Base-by-base conservation (phyloP, 202 grass and related monocot genomes). In the Musa balbisiana region DNA sequence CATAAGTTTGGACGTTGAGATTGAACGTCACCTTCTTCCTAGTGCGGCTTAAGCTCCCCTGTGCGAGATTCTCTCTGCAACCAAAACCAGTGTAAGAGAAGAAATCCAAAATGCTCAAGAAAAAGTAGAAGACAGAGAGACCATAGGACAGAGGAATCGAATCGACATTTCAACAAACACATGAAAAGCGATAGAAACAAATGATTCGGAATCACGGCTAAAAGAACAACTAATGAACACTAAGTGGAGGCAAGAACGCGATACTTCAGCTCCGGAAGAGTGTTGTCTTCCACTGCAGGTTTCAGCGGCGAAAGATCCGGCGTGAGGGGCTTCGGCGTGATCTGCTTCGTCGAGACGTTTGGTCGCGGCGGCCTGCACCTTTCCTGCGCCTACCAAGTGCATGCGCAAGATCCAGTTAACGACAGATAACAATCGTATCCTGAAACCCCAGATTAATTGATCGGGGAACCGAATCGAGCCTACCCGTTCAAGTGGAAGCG, bases 11-110 rank as follows among this genome's bases (percentile, higher is more conserved):
- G 27, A 95, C 83, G 69, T 92, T 99, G 43, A 90, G 79, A 78
- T 99, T 91, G 65, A 99, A 99, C 22, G 89, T 95, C 78, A 99
- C 95, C 86, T 95, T 99, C 87, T 99, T 99, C 87, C 81, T 90
- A 51, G 75, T 64, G 75, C 85, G 64, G 60, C 67, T 75, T 69
- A 81, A 49, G 78, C 83, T 88, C 52, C 83, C 27, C 87, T 95
- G 80, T 52, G 94, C 91, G 10, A 76, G 67, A 59, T 80, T 86
- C 62, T 93, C 90, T 80, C 93, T 98, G 69, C 75, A 76, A 62
- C 82, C 21, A 23, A 10, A 70, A 51, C 0, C 12, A 12, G n/a
- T 23, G 73, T 0, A 17, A 20, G 16, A 62, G 20, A 11, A 62
- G 20, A 11, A 15, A 62, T 62, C 9, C 6, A 71, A 10, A 53